Evolutionary conservation across 2,329 filamentous ascomycete species (phyloP).

Genomic region (Lojkania enalia): DNA sequence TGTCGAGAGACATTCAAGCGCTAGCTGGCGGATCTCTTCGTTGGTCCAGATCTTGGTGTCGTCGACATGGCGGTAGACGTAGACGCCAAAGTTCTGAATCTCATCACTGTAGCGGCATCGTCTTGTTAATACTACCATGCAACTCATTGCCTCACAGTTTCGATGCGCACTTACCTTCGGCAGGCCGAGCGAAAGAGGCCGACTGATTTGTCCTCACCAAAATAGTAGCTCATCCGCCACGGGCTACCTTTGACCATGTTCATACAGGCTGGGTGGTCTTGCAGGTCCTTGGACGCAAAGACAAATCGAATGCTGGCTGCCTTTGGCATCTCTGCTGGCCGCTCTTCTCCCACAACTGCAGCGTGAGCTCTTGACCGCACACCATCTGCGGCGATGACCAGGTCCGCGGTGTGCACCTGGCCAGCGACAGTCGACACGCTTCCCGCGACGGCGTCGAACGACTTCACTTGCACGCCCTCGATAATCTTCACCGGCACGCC

Average conservation of each 20-base stretch:
- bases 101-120: conserved; percentile 8
- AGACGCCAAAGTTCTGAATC: conserved; percentile 9
- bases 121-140: conserved; percentile 5
- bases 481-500: conserved; percentile 6
- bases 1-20: conserved; percentile 6
- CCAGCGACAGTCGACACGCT: conserved; percentile 3
- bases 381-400: conserved; percentile 8
- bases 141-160: conserved; percentile 5
- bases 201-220: conserved; percentile 5
- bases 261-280: conserved; percentile 7
- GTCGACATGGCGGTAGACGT: conserved; percentile 8
- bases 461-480: conserved; percentile 7
- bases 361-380: conserved; percentile 1
- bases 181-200: conserved; percentile 9
- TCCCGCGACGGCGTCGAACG: conserved; percentile 1
- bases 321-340: conserved; percentile 4
- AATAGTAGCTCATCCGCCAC: conserved; percentile 8
- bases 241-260: conserved; percentile 2
- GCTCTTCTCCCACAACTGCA: conserved; percentile 4
- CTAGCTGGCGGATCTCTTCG: conserved; percentile 4
- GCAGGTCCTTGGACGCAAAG: conserved; percentile 6
- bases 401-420: conserved; percentile 2
- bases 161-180: conserved; percentile 7
- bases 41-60: conserved; percentile 6
- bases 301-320: conserved; percentile 9